Conservation (phyloP, 768 basidiomycete species). For the Calocera viscosa region DNA sequence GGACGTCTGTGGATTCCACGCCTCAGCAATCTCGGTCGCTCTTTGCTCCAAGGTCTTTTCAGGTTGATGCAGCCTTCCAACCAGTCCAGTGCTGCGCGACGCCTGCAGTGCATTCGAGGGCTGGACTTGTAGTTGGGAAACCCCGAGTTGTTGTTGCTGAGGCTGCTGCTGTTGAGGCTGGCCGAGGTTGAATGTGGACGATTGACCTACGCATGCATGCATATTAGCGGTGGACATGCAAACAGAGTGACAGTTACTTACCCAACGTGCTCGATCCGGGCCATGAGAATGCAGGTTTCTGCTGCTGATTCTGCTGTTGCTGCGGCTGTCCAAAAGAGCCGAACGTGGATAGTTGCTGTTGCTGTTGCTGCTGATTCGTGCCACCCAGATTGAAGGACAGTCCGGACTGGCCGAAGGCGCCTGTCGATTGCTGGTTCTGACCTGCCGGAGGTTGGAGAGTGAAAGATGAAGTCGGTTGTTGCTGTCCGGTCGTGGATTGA, state of each 20-base stretch:
- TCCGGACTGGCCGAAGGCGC: neutral
- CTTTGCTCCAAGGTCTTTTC: constrained; percentile 2
- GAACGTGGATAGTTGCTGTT: constrained; percentile 16
- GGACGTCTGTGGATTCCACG: neutral
- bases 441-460: neutral
- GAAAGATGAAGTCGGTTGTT: neutral
- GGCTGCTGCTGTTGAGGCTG: neutral
- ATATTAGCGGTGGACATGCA: neutral
- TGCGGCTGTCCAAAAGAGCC: constrained; percentile 46
- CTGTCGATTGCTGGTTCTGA: neutral
- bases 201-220: neutral
- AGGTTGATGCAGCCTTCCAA: neutral
- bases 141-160: neutral
- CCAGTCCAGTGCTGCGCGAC: neutral
- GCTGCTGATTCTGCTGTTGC: constrained; percentile 36
- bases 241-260: neutral
- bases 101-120: neutral
- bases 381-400: neutral
- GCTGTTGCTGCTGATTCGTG: neutral
- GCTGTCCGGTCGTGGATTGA: neutral
- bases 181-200: neutral
- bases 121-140: neutral
- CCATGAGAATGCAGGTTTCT: constrained; percentile 30
- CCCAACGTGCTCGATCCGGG: neutral
- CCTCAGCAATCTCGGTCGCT: constrained; percentile 3